Evolutionary conservation across 306 rosid species (phyloP), one percentile per base, ranked within the genome.

Genomic region (Pyrus betulifolia): DNA sequence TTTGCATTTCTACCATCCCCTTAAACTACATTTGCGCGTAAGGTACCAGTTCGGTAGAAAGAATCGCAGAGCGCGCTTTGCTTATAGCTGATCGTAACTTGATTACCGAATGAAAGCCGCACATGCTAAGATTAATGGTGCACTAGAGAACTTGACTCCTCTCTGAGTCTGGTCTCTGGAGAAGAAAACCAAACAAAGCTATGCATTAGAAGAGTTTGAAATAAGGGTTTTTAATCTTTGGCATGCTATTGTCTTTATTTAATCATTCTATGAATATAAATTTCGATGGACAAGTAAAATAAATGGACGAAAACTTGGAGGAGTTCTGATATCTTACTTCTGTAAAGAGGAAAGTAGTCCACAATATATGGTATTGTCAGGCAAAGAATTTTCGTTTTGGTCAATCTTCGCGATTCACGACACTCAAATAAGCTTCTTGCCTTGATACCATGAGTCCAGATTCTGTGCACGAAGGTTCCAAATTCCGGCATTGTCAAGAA

Each of bases 381-480:
- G 98, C 75, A 90, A 76, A 64, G 90, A 4, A 71, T 25, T 15
- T 72, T 87, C 98, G 12, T 72, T 7, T 57, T 19, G 9, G 70
- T 93, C 97, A 31, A 15, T 62, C 86, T 93, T 93, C 96, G 4
- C 86, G 87, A 87, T 91, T 91, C 35, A 89, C 79, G 52, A 91
- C 88, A 22, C 87, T 88, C 76, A 93, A 66, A 66, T 93, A 93
- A 76, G 84, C 84, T 82, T 93, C 98, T 85, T 93, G 64, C 98
- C 98, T 2, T 91, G 85, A 82, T 93, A 87, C 98, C 98, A 88
- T 21, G 98, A 91, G 81, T 91, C 76, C 67, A 93, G 96, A 81
- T 93, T 93, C 84, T 91, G 76, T 2, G 98, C 87, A 5, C 96
- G 93, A 78, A 93, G 97, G 73, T 93, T 93, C 98, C 98, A 91